Evolutionary conservation across 768 basidiomycete genomes (phyloP).

Genomic region (Nidularia sp.): DNA sequence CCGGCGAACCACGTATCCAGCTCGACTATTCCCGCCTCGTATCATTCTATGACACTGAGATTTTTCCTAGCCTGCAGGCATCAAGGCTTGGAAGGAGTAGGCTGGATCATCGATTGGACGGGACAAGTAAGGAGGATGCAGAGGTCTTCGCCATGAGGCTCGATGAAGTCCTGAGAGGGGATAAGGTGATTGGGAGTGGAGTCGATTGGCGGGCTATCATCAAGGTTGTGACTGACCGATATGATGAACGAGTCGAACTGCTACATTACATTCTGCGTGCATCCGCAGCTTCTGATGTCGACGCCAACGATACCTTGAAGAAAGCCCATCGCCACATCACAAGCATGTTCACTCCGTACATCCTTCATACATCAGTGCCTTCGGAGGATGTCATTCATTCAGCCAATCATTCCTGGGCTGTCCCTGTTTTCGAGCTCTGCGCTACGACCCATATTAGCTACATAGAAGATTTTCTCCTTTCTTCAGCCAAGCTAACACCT

Average conservation of each 20-base stretch:
- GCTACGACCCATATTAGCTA: constrained; percentile 20
- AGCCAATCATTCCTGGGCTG: constrained; percentile 17
- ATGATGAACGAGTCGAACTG: constrained; percentile 34
- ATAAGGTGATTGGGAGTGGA: constrained; percentile 15
- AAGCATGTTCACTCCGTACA: constrained; percentile 3
- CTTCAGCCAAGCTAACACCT: constrained; percentile 12
- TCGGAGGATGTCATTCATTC: not conserved
- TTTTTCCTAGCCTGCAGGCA: constrained; percentile 20
- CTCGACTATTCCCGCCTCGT: constrained; percentile 25
- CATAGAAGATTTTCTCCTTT: constrained; percentile 10
- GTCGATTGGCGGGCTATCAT: constrained; percentile 29
- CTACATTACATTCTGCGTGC: constrained; percentile 7
- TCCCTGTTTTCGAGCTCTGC: constrained; percentile 22
- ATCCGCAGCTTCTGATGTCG: constrained; percentile 17
- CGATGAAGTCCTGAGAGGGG: constrained; percentile 9
- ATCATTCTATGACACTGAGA: constrained; percentile 27
- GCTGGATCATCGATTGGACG: constrained; percentile 16
- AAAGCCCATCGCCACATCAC: no score
- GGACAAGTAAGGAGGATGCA: constrained; percentile 17
- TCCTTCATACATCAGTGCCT: not conserved
- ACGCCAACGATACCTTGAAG: not conserved
- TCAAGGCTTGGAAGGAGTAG: constrained; percentile 13
- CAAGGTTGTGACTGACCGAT: constrained; percentile 23
- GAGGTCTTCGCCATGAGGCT: not conserved
- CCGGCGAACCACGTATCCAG: constrained; percentile 29